Base-by-base conservation (phyloP, 345 rosid genomes). In the Ceriops zippeliana region DNA sequence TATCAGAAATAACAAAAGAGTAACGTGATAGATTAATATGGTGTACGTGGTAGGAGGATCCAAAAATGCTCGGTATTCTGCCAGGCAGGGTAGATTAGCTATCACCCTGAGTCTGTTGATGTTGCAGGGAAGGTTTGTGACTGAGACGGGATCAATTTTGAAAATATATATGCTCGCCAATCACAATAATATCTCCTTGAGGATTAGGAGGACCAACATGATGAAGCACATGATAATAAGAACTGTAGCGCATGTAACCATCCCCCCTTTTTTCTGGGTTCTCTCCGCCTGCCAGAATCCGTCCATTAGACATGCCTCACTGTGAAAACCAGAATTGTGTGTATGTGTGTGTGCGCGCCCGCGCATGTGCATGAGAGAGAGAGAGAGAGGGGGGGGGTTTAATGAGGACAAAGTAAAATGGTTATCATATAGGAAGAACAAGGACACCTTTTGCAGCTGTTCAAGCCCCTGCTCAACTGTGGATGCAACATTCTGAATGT, bases 381-480 rank as follows among this genome's bases (percentile, higher is more conserved):
- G 54, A 31, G 35, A 24, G 51, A 37, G 61, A 24, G 26, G 26
- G 26, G 26, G 26, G 26, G 26, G 26, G 30, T 4, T 31, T 46
- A 49, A 27, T 16, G 28, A 56, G 13, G 30, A 56, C 17, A 11
- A 16, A 21, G 8, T 19, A 51, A 46, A 54, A 5, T 4, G 49
- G 9, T 21, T 16, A 1, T 19, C 6, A 26, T 42, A n/a, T 53
- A 61, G 35, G 58, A 68, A 31, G 63, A 70, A 58, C 26, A 63
- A 31, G 10, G 20, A 66, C 57, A 95, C 99, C 98, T 90, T 90
- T 75, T 86, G 86, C 71, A 91, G 79, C 78, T 95, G 97, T 79
- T 91, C 85, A 71, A 95, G 96, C 73, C 99, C 99, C 76, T 91
- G 93, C 30, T 91, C 98, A 8, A 91, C 90, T 5, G 93, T 84